Evolutionary conservation across 768 basidiomycete species (phyloP), one percentile per base, ranked within the genome.

Genomic region (Lanmaoa rubissima): DNA sequence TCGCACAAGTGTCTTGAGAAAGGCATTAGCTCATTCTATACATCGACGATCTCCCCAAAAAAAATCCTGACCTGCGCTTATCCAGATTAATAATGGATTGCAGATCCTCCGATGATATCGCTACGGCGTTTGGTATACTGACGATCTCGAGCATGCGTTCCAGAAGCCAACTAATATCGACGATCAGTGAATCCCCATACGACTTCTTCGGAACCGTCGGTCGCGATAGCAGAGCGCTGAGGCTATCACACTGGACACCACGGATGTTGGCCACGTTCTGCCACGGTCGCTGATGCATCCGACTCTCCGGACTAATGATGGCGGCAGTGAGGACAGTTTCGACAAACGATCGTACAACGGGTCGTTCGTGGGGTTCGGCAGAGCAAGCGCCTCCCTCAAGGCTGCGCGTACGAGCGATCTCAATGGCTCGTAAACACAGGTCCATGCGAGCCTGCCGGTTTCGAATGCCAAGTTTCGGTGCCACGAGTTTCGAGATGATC

Each of bases 101-200:
- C 36, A 77, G 78, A 58, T 84, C 83, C 36, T 79, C 78, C n/a
- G 74, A 67, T 1, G 77, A 66, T 16, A 83, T 78, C 46, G 84
- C 81, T 9, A 90, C 72, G 16, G 85, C 76, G 67, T 94, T 90
- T 4, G 90, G 85, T 50, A 85, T 79, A 28, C 86, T 84, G 56
- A 92, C 82, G 46, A 93, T 76, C 67, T 93, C 92, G 36, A 93
- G 73, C 72, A 93, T 82, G 43, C 90, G 82, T 68, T 94, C 92
- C 55, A 94, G 68, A 39, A 92, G 72, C 90, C 91, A 94, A 11
- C 88, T 89, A 61, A 91, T 81, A 66, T 93, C 92, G 16, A 88
- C 80, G 4, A 85, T 83, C 44, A 92, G 72, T 7, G 80, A 74
- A 34, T 84, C 80, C 32, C 75, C 75, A 32, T 79, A 76, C 13